Base-by-base conservation (phyloP, 2,329 filamentous ascomycete species). In the Xylaria sp. region DNA sequence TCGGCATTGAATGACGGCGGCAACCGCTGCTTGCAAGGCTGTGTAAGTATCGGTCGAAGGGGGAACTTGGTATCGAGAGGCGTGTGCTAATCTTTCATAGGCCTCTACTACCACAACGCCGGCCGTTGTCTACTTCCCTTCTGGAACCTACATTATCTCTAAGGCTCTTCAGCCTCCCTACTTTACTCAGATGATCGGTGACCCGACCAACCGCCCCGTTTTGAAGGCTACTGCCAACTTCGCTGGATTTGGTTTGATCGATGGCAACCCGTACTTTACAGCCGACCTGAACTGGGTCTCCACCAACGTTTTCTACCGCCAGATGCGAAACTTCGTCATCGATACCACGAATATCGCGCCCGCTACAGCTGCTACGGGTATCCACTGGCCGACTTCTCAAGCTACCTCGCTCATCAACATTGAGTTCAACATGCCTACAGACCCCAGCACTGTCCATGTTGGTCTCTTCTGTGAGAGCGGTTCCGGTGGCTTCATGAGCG, bases 351-450 rank as follows among this genome's bases (percentile, higher is more conserved):
- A 55, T 20, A 80, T 80, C n/a, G 71, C 77, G 2, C 72, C 76
- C 1, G 67, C 70, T 5, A 78, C 76, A 0, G 71, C 77, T 28
- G 78, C 79, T 2, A 81, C 77, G 37, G 86, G 84, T 74, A 85
- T 90, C 41, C 88, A 90, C 75, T 91, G 88, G 88, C 88, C 89
- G 66, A 87, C 89, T n/a, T 87, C 87, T 1, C 88, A 90, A 74
- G 88, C 82, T 0, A 85, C 85, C 12, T 84, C 80, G n/a, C 75
- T 88, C 28, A 81, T 86, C 73, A 87, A 88, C 65, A 77, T 87
- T 46, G 77, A 82, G 8, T 85, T 88, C 73, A 82, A 84, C 66
- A 84, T 84, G 82, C 78, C 76, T 48, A 74, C 75, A 6, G 74
- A 77, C 18, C 41, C 76, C 41, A 76, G 75, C 68, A 68, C 73